phyloP scores from a whole-genome alignment of 495 filamentous ascomycete genomes.

The Paragyromitra xinjiangensis region DNA sequence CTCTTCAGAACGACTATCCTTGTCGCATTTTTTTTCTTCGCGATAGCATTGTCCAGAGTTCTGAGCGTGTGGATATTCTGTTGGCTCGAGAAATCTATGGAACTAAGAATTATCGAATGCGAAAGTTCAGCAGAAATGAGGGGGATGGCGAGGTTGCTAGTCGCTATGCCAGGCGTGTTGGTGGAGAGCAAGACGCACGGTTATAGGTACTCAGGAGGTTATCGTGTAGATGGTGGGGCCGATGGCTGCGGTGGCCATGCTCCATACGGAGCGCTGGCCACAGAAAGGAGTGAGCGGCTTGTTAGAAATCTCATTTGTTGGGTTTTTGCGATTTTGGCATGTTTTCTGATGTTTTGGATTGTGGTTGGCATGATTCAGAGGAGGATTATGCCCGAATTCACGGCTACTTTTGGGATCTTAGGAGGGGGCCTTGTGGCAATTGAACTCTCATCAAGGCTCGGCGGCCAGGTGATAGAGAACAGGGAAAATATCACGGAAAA shows the following conservation, averaged over 20 bases:
- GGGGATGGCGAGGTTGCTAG: neutral
- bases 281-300: neutral
- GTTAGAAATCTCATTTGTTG: constrained; percentile 1
- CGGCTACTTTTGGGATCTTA: neutral
- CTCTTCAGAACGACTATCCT: neutral
- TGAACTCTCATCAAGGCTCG: neutral
- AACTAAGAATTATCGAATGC: neutral
- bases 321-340: neutral
- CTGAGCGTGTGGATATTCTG: neutral
- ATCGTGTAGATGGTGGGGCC: neutral
- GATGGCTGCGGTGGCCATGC: neutral
- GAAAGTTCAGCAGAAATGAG: constrained; percentile 5
- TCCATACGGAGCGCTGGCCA: neutral
- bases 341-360: neutral
- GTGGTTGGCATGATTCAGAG: neutral
- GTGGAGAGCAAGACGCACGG: neutral
- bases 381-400: neutral
- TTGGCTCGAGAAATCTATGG: neutral
- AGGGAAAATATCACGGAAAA: neutral
- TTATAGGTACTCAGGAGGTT: neutral
- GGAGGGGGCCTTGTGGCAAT: neutral
- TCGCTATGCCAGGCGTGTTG: neutral
- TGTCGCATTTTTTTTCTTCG: neutral
- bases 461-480: neutral
- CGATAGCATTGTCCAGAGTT: neutral